phyloP scores from a whole-genome alignment of 2,329 filamentous ascomycete species.

The Diplodia mutila region DNA sequence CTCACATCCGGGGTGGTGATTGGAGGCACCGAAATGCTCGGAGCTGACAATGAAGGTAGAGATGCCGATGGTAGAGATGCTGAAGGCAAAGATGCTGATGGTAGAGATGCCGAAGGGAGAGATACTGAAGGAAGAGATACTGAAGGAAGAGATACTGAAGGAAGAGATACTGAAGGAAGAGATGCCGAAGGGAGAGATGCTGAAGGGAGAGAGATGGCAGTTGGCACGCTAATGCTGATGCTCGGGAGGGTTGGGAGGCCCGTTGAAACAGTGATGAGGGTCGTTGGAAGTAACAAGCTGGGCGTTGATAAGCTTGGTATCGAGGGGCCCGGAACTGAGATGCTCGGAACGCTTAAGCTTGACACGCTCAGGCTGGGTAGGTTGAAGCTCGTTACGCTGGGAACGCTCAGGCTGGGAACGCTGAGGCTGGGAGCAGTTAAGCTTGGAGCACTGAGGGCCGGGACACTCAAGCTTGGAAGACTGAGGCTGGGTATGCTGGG shows the following conservation, averaged over 20 bases:
- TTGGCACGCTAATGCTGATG: background rate
- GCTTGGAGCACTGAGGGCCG: too few relatives aligned
- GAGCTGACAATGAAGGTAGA: background rate
- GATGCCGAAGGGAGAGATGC: background rate
- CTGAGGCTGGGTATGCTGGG: too few relatives aligned
- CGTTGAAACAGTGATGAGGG: background rate
- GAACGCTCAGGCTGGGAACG: background rate
- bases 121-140: too few relatives aligned
- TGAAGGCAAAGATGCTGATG: too few relatives aligned
- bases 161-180: background rate
- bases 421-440: too few relatives aligned
- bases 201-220: background rate
- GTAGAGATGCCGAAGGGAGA: background rate
- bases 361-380: too few relatives aligned
- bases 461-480: too few relatives aligned
- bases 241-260: background rate
- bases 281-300: background rate
- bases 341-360: too few relatives aligned
- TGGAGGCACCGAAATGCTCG: background rate
- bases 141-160: background rate
- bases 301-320: background rate
- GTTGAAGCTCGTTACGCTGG: too few relatives aligned
- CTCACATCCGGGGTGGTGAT: background rate
- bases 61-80: too few relatives aligned
- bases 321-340: background rate